Percentiles rank a stretch among this genome's conserved stretches.
phyloP scores from a whole-genome alignment of 2,329 filamentous ascomycete species.

The Aureobasidium mangrovei region DNA sequence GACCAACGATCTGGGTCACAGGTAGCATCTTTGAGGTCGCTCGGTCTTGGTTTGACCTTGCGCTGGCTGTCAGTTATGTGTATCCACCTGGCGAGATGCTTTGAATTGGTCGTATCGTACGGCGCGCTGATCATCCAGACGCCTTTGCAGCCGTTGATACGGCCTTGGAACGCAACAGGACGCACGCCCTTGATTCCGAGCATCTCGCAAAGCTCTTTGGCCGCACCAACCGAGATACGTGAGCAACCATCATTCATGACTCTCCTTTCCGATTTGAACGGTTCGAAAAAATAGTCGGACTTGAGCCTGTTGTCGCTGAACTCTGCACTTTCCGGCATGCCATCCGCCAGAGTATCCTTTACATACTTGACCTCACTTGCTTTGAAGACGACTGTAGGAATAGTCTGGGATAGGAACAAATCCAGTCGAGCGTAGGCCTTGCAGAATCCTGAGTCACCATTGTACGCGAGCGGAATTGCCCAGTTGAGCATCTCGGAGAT shows the following conservation, averaged over 20 bases:
- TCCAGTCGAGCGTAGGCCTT: constrained; percentile 37
- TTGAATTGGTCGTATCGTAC: constrained; percentile 33
- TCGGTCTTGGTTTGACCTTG: constrained; percentile 51
- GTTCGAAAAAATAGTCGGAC: constrained; percentile 17
- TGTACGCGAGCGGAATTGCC: constrained; percentile 31
- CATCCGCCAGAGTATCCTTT: constrained; percentile 26
- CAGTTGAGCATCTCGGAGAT: constrained; percentile 31
- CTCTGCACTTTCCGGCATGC: constrained; percentile 24
- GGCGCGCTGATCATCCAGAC: constrained; percentile 58
- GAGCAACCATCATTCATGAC: constrained; percentile 51
- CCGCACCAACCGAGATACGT: constrained; percentile 54
- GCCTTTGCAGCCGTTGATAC: constrained; percentile 66
- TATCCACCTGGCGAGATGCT: constrained; percentile 50
- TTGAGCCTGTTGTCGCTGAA: constrained; percentile 29
- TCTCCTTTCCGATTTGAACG: neutral
- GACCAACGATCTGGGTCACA: constrained; percentile 47
- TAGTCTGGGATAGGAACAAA: constrained; percentile 34
- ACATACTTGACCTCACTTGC: constrained; percentile 29
- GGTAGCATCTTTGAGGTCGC: constrained; percentile 35
- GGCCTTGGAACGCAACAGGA: constrained; percentile 59
- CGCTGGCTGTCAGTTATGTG: constrained; percentile 55
- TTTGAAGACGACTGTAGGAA: constrained; percentile 29
- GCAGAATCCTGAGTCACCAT: constrained; percentile 29
- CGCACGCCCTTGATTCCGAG: constrained; percentile 44
- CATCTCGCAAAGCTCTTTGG: constrained; percentile 40